phyloP scores from a whole-genome alignment of 148 eudicot genomes.

The Fagopyrum tataricum region DNA sequence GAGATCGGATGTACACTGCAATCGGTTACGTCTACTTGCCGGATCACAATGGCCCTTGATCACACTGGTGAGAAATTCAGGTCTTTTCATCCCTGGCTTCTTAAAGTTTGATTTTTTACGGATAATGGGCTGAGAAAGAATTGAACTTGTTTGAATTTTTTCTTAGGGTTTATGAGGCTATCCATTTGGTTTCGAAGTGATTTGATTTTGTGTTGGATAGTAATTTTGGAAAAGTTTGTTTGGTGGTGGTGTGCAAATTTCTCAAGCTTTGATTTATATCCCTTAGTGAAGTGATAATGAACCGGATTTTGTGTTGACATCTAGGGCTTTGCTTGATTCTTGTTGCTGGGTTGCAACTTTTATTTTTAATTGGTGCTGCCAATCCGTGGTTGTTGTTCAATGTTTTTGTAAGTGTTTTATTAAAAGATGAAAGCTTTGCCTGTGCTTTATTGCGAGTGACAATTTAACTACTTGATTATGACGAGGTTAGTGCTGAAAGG shows the following conservation, averaged over 20 bases:
- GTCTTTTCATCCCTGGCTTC: slow-evolving; percentile 3
- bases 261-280: neutral
- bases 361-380: neutral
- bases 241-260: neutral
- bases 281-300: neutral
- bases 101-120: neutral
- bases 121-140: neutral
- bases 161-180: neutral
- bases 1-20: slow-evolving; percentile 66
- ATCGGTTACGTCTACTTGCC: slow-evolving; percentile 35
- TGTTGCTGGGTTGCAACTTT: neutral
- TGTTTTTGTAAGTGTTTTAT: neutral
- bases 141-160: neutral
- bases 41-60: slow-evolving; percentile 56
- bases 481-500: neutral
- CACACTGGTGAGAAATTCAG: slow-evolving; percentile 35
- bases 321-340: neutral
- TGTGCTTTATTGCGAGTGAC: neutral
- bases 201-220: neutral
- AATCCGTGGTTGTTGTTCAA: neutral
- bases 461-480: neutral
- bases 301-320: neutral
- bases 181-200: neutral
- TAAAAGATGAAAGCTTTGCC: neutral
- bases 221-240: neutral